phyloP scores from a whole-genome alignment of 208 protist genomes.

The Trypanosoma scelopori region DNA sequence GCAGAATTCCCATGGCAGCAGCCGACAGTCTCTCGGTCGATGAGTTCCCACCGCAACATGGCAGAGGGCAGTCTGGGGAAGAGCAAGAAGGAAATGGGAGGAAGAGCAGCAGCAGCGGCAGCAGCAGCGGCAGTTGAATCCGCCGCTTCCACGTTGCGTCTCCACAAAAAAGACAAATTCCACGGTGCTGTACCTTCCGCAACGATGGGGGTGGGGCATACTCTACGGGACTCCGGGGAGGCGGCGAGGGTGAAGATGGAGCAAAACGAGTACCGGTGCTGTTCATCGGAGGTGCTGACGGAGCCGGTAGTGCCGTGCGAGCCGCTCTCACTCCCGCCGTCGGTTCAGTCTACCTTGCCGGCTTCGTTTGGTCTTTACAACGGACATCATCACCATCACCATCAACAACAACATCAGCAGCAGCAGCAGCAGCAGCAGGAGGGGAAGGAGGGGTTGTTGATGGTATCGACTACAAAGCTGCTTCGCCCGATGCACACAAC shows the following conservation, averaged over 20 bases:
- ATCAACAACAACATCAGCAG: too few relatives aligned
- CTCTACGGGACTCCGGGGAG: neutral
- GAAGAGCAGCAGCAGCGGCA: too few relatives aligned
- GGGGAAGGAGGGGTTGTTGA: neutral
- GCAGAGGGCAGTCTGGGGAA: neutral
- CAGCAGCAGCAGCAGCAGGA: too few relatives aligned
- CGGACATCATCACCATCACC: neutral
- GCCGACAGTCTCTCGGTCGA: neutral
- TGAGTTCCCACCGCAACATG: neutral
- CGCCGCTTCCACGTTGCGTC: too few relatives aligned
- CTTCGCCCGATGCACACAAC: conserved; percentile 3
- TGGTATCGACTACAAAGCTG: neutral
- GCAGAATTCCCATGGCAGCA: conserved; percentile 23
- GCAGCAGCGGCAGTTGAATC: too few relatives aligned
- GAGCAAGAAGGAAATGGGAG: neutral
- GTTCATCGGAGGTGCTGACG: neutral
- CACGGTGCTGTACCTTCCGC: neutral
- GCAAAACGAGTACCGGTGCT: neutral
- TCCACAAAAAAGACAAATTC: neutral
- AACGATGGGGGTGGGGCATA: conserved; percentile 1
- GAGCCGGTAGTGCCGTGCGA: neutral
- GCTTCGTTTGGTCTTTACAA: neutral
- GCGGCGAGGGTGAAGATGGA: neutral
- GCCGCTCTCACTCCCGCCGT: neutral
- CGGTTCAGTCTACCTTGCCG: conserved; percentile 7